Evolutionary conservation across 2,329 filamentous ascomycete species (phyloP).

Genomic region (Coleophoma cylindrospora): DNA sequence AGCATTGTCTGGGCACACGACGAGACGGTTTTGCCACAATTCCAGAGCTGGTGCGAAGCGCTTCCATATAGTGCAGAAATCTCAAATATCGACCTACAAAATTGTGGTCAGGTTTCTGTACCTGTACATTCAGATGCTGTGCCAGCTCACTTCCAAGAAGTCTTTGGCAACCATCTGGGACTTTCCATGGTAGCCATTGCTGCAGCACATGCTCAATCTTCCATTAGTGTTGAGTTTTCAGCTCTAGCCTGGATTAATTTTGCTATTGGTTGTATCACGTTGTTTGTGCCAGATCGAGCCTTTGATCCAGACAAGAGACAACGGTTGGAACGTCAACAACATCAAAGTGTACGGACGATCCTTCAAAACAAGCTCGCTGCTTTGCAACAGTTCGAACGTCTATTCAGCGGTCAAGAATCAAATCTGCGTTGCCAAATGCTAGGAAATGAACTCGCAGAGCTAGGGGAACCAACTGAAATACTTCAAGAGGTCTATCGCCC

Average conservation of each 20-base stretch:
- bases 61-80: neutral
- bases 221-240: conserved; percentile 28
- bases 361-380: conserved; percentile 54
- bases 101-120: neutral
- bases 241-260: conserved; percentile 72
- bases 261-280: conserved; percentile 65
- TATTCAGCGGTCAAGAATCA: conserved; percentile 62
- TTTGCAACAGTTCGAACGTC: conserved; percentile 59
- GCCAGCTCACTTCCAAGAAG: conserved; percentile 9
- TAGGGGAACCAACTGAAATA: conserved; percentile 63
- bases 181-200: conserved; percentile 23
- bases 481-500: conserved; percentile 69
- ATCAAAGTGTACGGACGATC: conserved; percentile 48
- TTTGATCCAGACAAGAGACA: conserved; percentile 74
- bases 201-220: conserved; percentile 20
- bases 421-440: conserved; percentile 63
- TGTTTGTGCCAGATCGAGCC: conserved; percentile 81
- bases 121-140: neutral
- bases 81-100: neutral
- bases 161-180: conserved; percentile 31
- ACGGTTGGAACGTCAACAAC: conserved; percentile 57
- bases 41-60: neutral
- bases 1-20: conserved; percentile 18
- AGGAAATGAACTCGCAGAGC: conserved; percentile 51
- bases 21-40: neutral